These are phyloP conservation scores for Pluteus cervinus DNA, from an alignment of 768 basidiomycete genomes.

Conservation along the genomic window DNA sequence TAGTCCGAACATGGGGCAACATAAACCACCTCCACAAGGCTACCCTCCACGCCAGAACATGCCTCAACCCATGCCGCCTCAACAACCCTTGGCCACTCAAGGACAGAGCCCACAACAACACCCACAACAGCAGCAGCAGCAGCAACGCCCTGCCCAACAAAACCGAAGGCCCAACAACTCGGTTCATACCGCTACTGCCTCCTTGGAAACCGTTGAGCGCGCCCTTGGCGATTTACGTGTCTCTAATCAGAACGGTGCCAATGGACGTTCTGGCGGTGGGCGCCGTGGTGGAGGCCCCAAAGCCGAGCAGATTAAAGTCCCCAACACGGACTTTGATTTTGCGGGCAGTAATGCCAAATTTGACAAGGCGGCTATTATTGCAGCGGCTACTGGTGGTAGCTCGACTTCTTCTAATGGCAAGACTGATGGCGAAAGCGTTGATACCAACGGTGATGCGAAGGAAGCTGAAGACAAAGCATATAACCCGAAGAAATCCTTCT, in stretches of 20 bases:
- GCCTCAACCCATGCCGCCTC: slow-evolving; percentile 19
- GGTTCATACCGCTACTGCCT: slow-evolving; percentile 68
- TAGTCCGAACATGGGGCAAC: slow-evolving; percentile 13
- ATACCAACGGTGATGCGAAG: slow-evolving; percentile 17
- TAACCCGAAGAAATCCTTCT: slow-evolving; percentile 76
- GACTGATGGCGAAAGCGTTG: slow-evolving; percentile 16
- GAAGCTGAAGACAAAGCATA: slow-evolving; percentile 46
- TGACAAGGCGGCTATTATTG: slow-evolving; percentile 59
- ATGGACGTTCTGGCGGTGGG: slow-evolving; percentile 15
- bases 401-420: slow-evolving; percentile 23
- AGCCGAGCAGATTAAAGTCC: slow-evolving; percentile 54
- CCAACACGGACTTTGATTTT: slow-evolving; percentile 80
- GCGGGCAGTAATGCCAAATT: slow-evolving; percentile 71
- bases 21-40: slow-evolving; percentile 20
- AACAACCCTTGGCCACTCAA: slow-evolving; percentile 10
- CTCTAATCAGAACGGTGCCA: slow-evolving; percentile 17
- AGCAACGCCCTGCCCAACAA: slow-evolving; percentile 14
- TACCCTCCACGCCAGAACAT: slow-evolving; percentile 18
- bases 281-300: slow-evolving; percentile 17
- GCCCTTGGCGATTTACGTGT: slow-evolving; percentile 49
- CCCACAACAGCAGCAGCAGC: slow-evolving; percentile 13
- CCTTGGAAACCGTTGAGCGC: slow-evolving; percentile 61
- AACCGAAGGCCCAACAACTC: slow-evolving; percentile 33
- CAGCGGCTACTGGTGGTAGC: slow-evolving; percentile 15
- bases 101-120: slow-evolving; percentile 1